phyloP scores from a whole-genome alignment of 169 alveolate species.

The Neospora caninum region DNA sequence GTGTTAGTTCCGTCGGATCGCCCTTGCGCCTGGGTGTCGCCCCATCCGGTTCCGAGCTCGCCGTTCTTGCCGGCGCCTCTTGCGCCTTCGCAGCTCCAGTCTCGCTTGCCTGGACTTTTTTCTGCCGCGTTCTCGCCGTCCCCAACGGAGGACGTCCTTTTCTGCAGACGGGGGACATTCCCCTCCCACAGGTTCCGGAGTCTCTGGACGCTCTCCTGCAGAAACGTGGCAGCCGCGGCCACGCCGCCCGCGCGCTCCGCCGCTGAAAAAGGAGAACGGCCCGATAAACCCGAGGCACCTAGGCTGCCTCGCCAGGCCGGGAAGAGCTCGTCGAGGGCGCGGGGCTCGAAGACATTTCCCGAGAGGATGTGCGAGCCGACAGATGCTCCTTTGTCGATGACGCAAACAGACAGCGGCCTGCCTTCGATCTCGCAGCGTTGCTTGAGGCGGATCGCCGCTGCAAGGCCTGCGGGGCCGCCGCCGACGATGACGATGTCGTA shows the following conservation, averaged over 20 bases:
- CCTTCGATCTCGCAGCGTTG: neutral
- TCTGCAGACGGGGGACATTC: neutral
- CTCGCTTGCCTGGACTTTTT: neutral
- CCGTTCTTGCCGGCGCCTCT: neutral
- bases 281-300: neutral
- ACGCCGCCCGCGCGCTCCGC: neutral
- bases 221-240: neutral
- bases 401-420: slow-evolving; percentile 75
- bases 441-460: slow-evolving; percentile 84
- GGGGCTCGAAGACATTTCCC: slow-evolving; percentile 87
- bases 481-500: slow-evolving; percentile 85
- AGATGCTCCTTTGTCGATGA: slow-evolving; percentile 84
- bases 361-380: slow-evolving; percentile 88
- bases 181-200: neutral
- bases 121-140: neutral
- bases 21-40: neutral
- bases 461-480: slow-evolving; percentile 90
- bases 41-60: neutral
- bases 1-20: neutral
- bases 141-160: neutral
- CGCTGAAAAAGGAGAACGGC: neutral
- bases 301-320: slow-evolving; percentile 73
- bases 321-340: slow-evolving; percentile 81
- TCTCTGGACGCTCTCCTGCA: neutral
- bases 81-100: neutral